Conservation (phyloP, 2,329 filamentous ascomycete species). For the Diaporthe vaccinii region DNA sequence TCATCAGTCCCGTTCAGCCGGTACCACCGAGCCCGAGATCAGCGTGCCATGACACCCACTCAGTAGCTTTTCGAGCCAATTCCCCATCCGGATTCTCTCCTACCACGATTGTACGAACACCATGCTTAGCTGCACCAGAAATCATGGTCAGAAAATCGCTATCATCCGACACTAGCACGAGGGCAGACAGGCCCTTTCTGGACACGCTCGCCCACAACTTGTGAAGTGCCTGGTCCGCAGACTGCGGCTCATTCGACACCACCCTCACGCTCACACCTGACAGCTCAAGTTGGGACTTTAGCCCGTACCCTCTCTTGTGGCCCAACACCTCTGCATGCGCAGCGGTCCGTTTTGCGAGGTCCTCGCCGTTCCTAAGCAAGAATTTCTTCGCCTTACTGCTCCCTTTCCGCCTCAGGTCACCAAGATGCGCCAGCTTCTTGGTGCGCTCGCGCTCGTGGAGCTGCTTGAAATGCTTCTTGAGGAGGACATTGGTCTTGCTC, state of each 20-base stretch:
- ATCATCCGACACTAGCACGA: neutral
- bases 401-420: neutral
- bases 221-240: neutral
- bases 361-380: neutral
- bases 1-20: neutral
- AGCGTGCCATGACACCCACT: neutral
- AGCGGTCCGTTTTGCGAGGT: neutral
- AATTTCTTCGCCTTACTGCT: neutral
- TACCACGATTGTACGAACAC: neutral
- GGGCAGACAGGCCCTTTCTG: neutral
- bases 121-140: neutral
- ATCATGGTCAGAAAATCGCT: neutral
- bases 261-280: neutral
- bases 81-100: neutral
- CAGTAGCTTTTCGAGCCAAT: neutral
- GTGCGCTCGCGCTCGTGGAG: neutral
- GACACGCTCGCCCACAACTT: neutral
- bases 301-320: neutral
- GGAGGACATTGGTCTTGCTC: neutral
- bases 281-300: neutral
- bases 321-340: neutral
- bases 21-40: neutral
- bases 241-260: neutral
- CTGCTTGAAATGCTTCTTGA: constrained; percentile 1
- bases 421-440: neutral